These are phyloP conservation scores for Barnettozyma sucrosica DNA, from an alignment of 805 yeast species.

Conservation along the genomic window DNA sequence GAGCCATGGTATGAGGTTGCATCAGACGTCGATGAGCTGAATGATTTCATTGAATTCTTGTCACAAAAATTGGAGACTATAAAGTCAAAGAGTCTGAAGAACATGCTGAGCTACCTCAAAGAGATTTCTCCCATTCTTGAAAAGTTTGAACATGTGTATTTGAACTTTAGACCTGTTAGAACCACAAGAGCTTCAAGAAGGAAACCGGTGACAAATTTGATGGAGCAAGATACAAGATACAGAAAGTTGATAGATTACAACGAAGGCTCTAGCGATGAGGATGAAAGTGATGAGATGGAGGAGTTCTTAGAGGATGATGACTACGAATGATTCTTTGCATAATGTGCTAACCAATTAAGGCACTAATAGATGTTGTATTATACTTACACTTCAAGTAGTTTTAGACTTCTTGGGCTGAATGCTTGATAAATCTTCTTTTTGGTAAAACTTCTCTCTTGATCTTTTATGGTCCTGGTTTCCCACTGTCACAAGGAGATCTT, in stretches of 20 bases:
- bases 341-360: neutral
- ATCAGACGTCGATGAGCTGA: slow-evolving; percentile 11
- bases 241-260: slow-evolving; percentile 15
- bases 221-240: slow-evolving; percentile 14
- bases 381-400: neutral
- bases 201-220: slow-evolving; percentile 14
- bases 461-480: slow-evolving; percentile 12
- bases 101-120: slow-evolving; percentile 12
- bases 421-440: neutral
- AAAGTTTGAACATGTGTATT: slow-evolving; percentile 16
- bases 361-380: neutral
- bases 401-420: neutral
- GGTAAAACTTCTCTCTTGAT: slow-evolving; percentile 12
- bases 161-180: slow-evolving; percentile 11
- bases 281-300: slow-evolving; percentile 5
- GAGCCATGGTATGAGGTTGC: slow-evolving; percentile 28
- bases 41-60: slow-evolving; percentile 12
- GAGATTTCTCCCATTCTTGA: slow-evolving; percentile 12
- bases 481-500: slow-evolving; percentile 18
- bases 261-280: slow-evolving; percentile 11
- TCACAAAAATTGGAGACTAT: neutral
- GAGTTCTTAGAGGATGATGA: slow-evolving; percentile 15
- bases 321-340: neutral
- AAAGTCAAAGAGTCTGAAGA: slow-evolving; percentile 7
- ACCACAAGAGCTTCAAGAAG: slow-evolving; percentile 18